Evolutionary conservation across 2,329 filamentous ascomycete species (phyloP), one percentile per base, ranked within the genome.

Genomic region (Fusarium concolor): DNA sequence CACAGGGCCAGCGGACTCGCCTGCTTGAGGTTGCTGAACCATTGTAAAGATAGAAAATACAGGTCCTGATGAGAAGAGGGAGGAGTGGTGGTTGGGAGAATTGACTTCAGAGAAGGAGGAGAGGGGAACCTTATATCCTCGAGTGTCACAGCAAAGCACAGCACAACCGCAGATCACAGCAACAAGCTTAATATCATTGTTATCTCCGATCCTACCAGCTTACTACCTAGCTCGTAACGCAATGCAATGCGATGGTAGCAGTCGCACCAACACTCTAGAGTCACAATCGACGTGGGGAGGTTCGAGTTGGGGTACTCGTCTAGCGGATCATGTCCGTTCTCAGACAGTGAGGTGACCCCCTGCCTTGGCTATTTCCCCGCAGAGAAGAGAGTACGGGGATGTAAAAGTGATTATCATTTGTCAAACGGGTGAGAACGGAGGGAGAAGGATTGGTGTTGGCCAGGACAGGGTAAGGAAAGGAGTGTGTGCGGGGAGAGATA

Each of bases 1-100:
- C 60, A 92, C 77, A 20, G 89, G 88, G 66, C 92, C 90, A 54
- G 90, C 90, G 12, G 85, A 83, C 68, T 87, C 82, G 71, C 80
- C 75, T 58, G 50, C 46, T 24, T 55, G 49, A 51, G 68, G 56
- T 50, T 60, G 62, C 4, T 53, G 47, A 44, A 59, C 39, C 53
- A 58, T 54, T 38, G 15, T 56, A 28, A 20, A 43, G 15, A 44
- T 51, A 22, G 26, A 43, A 12, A 14, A 26, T 52, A 47, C 50
- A 46, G 29, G 29, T 28, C 24, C 15, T 15, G 31, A 22, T 24
- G 22, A 9, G 24, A 44, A 14, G 12, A 49, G 12, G 5, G 45
- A 9, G 26, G 35, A 20, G 9, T 22, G 35, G 29, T 22, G 35
- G 29, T 22, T 60, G 20, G 20, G 17, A 10, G 22, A 17, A 28